phyloP scores from a whole-genome alignment of 2,329 filamentous ascomycete genomes.

The Trichoderma sp. region DNA sequence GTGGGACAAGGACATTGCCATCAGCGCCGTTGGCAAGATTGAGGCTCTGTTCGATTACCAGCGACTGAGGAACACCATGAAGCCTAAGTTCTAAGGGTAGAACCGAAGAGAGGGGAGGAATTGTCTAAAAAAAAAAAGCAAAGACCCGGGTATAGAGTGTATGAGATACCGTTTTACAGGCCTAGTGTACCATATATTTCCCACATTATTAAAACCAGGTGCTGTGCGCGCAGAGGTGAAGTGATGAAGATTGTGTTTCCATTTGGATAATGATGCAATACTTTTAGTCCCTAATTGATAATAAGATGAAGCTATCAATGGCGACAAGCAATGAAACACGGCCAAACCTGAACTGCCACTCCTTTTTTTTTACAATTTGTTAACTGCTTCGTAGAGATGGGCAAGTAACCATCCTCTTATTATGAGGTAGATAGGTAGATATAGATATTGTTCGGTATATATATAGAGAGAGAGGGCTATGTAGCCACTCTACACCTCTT shows the following conservation, averaged over 20 bases:
- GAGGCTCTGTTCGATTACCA: slow-evolving; percentile 82
- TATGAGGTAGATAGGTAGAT: not conserved
- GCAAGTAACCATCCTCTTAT: not conserved
- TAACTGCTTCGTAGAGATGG: not conserved
- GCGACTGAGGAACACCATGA: slow-evolving; percentile 79
- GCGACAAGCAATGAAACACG: not conserved
- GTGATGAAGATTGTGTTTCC: not conserved
- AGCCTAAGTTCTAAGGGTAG: slow-evolving; percentile 62
- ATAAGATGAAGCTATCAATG: not conserved
- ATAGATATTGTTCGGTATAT: not conserved
- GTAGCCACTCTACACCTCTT: not conserved
- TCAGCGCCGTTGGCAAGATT: slow-evolving; percentile 89
- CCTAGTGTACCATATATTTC: slow-evolving; percentile 55
- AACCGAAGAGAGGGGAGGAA: slow-evolving; percentile 24
- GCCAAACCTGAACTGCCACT: no score
- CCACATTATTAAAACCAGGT: slow-evolving; percentile 38
- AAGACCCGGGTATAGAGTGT: slow-evolving; percentile 52
- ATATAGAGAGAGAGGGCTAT: not conserved
- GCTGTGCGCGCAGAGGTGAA: slow-evolving; percentile 30
- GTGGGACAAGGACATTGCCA: slow-evolving; percentile 95
- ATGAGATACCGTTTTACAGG: slow-evolving; percentile 50
- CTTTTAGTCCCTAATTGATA: not conserved
- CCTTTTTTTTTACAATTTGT: not conserved
- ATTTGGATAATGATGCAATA: not conserved
- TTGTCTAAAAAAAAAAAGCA: slow-evolving; percentile 35